These are phyloP conservation scores for Exophiala lecanii-corni DNA, from an alignment of 2,329 filamentous ascomycete genomes.

Conservation along the genomic window DNA sequence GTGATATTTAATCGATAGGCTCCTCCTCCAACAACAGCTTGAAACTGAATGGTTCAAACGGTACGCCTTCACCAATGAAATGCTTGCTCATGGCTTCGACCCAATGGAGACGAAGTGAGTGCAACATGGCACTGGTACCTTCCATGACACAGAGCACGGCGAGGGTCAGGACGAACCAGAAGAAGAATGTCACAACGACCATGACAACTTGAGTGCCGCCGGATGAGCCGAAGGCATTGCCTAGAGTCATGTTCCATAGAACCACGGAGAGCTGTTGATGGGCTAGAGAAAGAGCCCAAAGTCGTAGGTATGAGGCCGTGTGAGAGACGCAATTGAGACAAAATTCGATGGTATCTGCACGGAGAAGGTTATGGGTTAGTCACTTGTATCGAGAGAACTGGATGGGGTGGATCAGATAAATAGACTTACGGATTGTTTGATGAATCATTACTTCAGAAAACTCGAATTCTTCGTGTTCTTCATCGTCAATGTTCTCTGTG, in stretches of 20 bases:
- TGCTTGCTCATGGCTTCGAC: constrained; percentile 98
- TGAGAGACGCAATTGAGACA: constrained; percentile 98
- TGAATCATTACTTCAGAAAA: constrained; percentile 98
- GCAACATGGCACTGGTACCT: constrained; percentile 91
- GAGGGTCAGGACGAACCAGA: constrained; percentile 85
- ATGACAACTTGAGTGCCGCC: constrained; percentile 70
- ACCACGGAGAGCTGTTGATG: constrained; percentile 97
- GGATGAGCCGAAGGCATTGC: constrained; percentile 62
- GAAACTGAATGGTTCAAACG: constrained; percentile 88
- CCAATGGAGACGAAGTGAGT: constrained; percentile 87
- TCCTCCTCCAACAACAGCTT: constrained; percentile 79
- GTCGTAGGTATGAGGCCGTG: constrained; percentile 95
- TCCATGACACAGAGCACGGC: constrained; percentile 89
- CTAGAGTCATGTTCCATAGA: constrained; percentile 93
- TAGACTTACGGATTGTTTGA: constrained; percentile 91
- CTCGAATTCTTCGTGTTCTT: constrained; percentile 94
- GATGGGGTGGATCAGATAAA: constrained; percentile 2
- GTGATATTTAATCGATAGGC: constrained; percentile 43
- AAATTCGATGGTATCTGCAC: constrained; percentile 60
- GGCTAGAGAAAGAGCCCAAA: constrained; percentile 94
- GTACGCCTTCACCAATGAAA: constrained; percentile 82
- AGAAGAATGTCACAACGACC: constrained; percentile 74
- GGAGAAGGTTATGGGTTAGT: not conserved
- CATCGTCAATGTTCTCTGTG: constrained; percentile 70
- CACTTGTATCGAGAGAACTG: not conserved